A percentile compares a stretch with the other conserved stretches of the same genome.
Evolutionary conservation across 305 asterid species (phyloP).

Genomic region (Solanum aculeatissimum): DNA sequence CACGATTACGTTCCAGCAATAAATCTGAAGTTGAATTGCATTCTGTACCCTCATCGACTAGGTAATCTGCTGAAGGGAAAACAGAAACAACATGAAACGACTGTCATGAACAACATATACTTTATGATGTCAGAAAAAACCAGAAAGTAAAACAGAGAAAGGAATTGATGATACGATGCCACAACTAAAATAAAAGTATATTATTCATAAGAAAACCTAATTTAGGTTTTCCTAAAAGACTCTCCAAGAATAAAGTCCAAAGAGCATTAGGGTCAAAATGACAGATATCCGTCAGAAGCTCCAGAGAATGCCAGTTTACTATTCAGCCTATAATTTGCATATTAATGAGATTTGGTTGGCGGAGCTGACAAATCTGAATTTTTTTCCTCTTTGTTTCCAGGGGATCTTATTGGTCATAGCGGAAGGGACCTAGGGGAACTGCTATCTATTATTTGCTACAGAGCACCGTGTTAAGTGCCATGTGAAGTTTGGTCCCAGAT

Average conservation of each 20-base stretch:
- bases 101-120: neutral
- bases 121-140: neutral
- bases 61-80: conserved; percentile 61
- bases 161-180: neutral
- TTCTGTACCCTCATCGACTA: conserved; percentile 93
- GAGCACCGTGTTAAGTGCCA: neutral
- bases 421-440: neutral
- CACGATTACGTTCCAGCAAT: conserved; percentile 90
- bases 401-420: neutral
- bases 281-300: neutral
- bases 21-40: conserved; percentile 87
- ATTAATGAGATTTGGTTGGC: neutral
- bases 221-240: neutral
- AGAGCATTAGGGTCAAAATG: neutral
- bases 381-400: neutral
- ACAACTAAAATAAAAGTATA: neutral
- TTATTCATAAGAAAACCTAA: neutral
- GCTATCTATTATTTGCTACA: neutral
- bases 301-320: neutral
- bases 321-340: neutral
- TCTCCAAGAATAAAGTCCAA: neutral
- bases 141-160: neutral
- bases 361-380: neutral
- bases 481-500: neutral
- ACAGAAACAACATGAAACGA: neutral